Percentiles rank a stretch among this genome's conserved stretches.
Evolutionary conservation across 1,139 yeast genomes (phyloP).

Genomic region (Sugiyamaella japonica): DNA sequence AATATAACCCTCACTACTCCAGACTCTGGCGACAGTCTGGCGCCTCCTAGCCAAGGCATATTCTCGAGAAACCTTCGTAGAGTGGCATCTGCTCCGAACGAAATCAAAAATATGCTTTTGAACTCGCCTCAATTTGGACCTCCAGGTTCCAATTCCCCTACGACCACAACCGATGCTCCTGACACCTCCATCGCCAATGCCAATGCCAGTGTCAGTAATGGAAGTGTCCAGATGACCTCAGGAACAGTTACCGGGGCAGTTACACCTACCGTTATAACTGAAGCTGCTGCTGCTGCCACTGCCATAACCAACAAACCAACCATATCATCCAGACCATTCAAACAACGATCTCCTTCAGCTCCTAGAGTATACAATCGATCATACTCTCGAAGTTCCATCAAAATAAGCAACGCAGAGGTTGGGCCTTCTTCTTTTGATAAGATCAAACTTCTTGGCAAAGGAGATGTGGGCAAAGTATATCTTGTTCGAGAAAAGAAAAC

Average conservation of each 20-base stretch:
- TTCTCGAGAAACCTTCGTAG: constrained; percentile 62
- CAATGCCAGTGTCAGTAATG: neutral
- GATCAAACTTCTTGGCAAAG: constrained; percentile 84
- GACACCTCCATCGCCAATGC: neutral
- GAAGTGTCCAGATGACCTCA: neutral
- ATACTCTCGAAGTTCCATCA: constrained; percentile 63
- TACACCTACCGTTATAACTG: no score
- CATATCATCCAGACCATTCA: constrained; percentile 3
- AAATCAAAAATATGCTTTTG: constrained; percentile 38
- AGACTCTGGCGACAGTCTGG: neutral
- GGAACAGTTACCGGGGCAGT: no score
- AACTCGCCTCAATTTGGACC: constrained; percentile 10
- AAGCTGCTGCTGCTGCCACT: neutral
- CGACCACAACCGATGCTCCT: neutral
- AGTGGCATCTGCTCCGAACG: constrained; percentile 82
- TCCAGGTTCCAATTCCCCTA: neutral
- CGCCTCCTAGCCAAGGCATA: constrained; percentile 35
- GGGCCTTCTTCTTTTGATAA: constrained; percentile 86
- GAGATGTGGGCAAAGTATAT: constrained; percentile 97
- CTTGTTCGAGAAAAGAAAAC: constrained; percentile 80
- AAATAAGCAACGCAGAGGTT: constrained; percentile 75
- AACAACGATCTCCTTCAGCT: constrained; percentile 39
- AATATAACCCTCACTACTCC: neutral
- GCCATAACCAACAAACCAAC: neutral
- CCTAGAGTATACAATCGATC: constrained; percentile 47